A percentile compares a stretch with the other conserved stretches of the same genome.
Evolutionary conservation across 1,284 basidiomycete genomes (phyloP).

Genomic region (Paramarasmius palmivorus): DNA sequence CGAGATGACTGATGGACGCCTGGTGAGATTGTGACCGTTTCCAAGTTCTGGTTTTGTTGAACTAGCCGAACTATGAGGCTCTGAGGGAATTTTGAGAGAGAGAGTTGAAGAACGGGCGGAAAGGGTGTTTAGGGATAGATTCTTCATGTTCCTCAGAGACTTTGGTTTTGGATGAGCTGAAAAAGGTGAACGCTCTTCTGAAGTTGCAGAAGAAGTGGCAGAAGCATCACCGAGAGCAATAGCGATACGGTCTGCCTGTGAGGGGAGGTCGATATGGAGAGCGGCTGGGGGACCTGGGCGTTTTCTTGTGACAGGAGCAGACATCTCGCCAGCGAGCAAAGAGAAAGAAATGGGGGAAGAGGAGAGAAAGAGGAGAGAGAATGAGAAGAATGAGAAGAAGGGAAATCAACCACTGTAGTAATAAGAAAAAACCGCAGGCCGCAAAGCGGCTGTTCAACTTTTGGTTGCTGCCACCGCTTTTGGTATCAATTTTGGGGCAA

Average conservation of each 20-base stretch:
- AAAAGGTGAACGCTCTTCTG: conserved; percentile 51
- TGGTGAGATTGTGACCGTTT: conserved; percentile 32
- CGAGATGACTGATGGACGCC: conserved; percentile 67
- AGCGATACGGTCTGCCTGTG: conserved; percentile 46
- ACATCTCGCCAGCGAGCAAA: conserved; percentile 39
- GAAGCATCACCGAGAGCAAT: conserved; percentile 50
- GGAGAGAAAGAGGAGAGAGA: conserved; percentile 26
- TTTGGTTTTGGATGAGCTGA: conserved; percentile 35
- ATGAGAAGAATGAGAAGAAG: conserved; percentile 10
- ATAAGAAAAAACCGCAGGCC: too few relatives aligned
- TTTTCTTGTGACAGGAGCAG: conserved; percentile 26
- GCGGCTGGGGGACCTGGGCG: conserved; percentile 55
- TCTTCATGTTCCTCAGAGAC: conserved; percentile 71
- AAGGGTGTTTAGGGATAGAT: conserved; percentile 67
- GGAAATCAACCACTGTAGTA: conserved; percentile 4
- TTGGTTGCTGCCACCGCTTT: too few relatives aligned
- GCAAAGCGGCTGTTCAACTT: too few relatives aligned
- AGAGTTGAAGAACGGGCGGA: conserved; percentile 58
- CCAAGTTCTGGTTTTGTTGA: conserved; percentile 24
- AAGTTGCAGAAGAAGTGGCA: conserved; percentile 51
- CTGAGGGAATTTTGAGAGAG: conserved; percentile 31
- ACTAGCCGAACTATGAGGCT: conserved; percentile 25
- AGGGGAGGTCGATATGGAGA: conserved; percentile 60
- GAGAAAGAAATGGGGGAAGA: conserved; percentile 22
- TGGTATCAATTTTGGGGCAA: too few relatives aligned